Evolutionary conservation across 305 asterid species (phyloP).

Genomic region (Fraxinus platypoda): DNA sequence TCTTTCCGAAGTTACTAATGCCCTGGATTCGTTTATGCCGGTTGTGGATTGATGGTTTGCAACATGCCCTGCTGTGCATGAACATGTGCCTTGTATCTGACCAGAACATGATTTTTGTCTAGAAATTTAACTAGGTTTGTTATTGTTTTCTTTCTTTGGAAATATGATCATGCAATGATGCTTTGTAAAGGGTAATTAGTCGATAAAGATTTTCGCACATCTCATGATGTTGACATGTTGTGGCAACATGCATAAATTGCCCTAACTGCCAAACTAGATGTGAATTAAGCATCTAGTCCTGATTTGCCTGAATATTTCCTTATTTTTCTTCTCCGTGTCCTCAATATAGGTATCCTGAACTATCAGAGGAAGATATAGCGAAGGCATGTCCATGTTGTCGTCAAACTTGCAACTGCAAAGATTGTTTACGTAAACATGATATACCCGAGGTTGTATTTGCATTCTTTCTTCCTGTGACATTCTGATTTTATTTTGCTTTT

Average conservation of each 20-base stretch:
- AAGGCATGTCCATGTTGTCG: constrained; percentile 56
- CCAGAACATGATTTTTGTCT: background rate
- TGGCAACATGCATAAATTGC: background rate
- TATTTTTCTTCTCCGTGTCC: background rate
- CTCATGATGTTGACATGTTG: background rate
- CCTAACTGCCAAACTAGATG: background rate
- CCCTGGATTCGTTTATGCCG: background rate
- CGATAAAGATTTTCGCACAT: background rate
- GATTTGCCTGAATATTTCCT: background rate
- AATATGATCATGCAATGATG: background rate
- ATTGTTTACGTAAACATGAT: constrained; percentile 41
- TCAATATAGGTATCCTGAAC: constrained; percentile 57
- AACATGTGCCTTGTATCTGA: background rate
- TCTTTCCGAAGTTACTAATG: background rate
- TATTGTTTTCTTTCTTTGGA: background rate
- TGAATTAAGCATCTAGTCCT: background rate
- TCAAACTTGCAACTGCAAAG: constrained; percentile 58
- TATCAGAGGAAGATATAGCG: constrained; percentile 38
- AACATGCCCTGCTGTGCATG: background rate
- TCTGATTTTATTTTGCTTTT: background rate
- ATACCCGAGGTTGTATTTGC: constrained; percentile 31
- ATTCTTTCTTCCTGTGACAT: constrained; percentile 7
- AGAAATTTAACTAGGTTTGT: background rate
- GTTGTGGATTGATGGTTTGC: background rate
- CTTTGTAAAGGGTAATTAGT: background rate